Evolutionary conservation across 495 filamentous ascomycete species (phyloP), one percentile per base, ranked within the genome.

Genomic region (Rostrohypoxylon terebratum): DNA sequence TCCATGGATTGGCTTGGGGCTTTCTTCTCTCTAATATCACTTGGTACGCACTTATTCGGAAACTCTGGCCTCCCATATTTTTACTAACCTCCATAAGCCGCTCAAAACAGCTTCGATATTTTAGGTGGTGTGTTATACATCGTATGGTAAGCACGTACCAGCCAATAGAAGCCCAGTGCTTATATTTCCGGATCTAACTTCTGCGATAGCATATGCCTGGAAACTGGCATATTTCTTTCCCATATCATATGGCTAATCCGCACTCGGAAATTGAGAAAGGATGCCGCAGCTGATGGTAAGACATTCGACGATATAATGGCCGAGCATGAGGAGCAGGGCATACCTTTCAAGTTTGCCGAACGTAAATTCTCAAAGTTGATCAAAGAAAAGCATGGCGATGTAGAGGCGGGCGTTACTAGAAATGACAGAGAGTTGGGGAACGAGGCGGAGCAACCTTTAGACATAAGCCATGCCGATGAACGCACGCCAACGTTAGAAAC

Each of bases 1-100:
- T 81, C 82, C 0, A 88, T 93, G 68, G 92, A 95, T 73, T 92
- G 86, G 74, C 74, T 86, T 0, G 92, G 92, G 0, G 92, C 91
- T 0, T 85, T 94, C 66, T 93, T 94, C 77, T 93, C 90, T 0
- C 83, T 93, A 3, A 87, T 93, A 81, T 90, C 90, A 3, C 81
- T 94, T 10, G 89, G 89, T 87, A 81, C 31, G 83, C 59, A 10
- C n/a, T 59, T 4, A 9, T 31, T 4, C 4, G 13, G 11, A 0
- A 4, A 16, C 31, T 14, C 31, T 3, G 14, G 2, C 10, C 47
- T 5, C 14, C 13, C n/a, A 38, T 16, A 28, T 18, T 55, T 34
- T 54, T 51, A 13, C 69, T 72, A 59, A 72, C 4, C 4, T 31
- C 8, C 28, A 25, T 9, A 51, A 87, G 90, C 88, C 34, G 89